Evolutionary conservation across 1,284 basidiomycete genomes (phyloP).

Genomic region (Sporisorium iseilematis-ciliati): DNA sequence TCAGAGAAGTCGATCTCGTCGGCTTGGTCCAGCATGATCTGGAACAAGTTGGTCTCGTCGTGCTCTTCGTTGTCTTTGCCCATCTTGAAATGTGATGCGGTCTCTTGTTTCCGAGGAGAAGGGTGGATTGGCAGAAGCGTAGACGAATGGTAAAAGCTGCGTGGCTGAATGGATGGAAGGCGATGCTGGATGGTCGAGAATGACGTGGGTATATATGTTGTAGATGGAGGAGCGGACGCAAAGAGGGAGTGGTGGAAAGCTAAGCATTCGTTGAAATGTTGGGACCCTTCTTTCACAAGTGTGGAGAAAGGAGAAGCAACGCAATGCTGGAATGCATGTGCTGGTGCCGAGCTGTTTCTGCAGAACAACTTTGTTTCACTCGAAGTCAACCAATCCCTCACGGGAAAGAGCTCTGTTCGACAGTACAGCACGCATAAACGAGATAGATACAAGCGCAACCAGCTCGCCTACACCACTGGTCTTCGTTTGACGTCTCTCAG

Average conservation of each 20-base stretch:
- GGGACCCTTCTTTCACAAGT: constrained; percentile 5
- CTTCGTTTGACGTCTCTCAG: background rate
- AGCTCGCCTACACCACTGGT: background rate
- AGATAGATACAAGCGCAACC: constrained; percentile 4
- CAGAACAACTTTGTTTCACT: constrained; percentile 1
- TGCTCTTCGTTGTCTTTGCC: constrained; percentile 22
- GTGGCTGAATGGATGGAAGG: background rate
- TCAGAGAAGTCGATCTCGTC: constrained; percentile 57
- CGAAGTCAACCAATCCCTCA: background rate
- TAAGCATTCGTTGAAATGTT: background rate
- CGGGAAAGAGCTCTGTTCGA: background rate
- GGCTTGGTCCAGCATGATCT: constrained; percentile 56
- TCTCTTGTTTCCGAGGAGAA: background rate
- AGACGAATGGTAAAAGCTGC: background rate
- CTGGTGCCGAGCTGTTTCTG: background rate
- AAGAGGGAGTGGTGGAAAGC: background rate
- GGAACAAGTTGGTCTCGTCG: constrained; percentile 55
- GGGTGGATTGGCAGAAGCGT: background rate
- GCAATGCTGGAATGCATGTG: background rate
- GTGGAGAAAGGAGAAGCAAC: background rate
- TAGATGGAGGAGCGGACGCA: constrained; percentile 3
- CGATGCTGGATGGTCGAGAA: background rate
- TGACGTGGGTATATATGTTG: constrained; percentile 2
- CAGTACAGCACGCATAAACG: background rate
- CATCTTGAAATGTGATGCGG: constrained; percentile 4